These are phyloP conservation scores for Coemansia sp. DNA, from an alignment of 192 early-diverging fungal genomes.

Conservation along the genomic window DNA sequence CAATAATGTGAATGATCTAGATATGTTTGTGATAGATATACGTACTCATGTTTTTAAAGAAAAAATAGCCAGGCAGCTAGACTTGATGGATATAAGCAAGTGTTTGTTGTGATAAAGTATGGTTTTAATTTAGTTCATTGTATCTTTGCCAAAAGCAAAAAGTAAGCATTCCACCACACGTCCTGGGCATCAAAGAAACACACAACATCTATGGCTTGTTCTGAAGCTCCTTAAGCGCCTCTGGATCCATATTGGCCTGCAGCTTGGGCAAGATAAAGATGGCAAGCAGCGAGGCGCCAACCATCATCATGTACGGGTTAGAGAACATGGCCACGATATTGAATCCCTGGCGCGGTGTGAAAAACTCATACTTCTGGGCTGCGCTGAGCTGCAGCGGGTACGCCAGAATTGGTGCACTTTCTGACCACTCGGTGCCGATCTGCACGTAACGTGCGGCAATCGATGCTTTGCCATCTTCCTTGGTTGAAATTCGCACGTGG, in stretches of 20 bases:
- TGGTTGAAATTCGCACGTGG: slow-evolving; percentile 44
- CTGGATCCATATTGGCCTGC: slow-evolving; percentile 62
- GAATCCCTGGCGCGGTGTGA: slow-evolving; percentile 61
- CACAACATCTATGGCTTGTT: slow-evolving; percentile 6
- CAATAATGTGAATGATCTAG: too few species aligned
- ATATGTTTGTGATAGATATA: too few species aligned
- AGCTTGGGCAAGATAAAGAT: slow-evolving; percentile 67
- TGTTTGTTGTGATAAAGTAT: too few species aligned
- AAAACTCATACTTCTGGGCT: slow-evolving; percentile 50
- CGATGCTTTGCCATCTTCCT: slow-evolving; percentile 35
- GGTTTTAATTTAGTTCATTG: too few species aligned
- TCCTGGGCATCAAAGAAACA: background rate
- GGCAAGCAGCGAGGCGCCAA: slow-evolving; percentile 57
- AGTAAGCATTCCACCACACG: too few species aligned
- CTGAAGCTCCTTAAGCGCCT: slow-evolving; percentile 53
- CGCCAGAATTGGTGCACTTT: slow-evolving; percentile 34
- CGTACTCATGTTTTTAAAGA: too few species aligned
- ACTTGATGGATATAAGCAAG: too few species aligned
- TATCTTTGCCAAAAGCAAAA: too few species aligned
- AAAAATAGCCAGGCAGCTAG: too few species aligned
- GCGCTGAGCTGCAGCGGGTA: slow-evolving; percentile 52
- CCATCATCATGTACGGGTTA: slow-evolving; percentile 72
- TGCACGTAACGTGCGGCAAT: slow-evolving; percentile 52
- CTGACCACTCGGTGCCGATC: slow-evolving; percentile 52
- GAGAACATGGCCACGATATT: slow-evolving; percentile 60